Conservation (phyloP, 2,329 filamentous ascomycete genomes). For the Exserohilum turcica region DNA sequence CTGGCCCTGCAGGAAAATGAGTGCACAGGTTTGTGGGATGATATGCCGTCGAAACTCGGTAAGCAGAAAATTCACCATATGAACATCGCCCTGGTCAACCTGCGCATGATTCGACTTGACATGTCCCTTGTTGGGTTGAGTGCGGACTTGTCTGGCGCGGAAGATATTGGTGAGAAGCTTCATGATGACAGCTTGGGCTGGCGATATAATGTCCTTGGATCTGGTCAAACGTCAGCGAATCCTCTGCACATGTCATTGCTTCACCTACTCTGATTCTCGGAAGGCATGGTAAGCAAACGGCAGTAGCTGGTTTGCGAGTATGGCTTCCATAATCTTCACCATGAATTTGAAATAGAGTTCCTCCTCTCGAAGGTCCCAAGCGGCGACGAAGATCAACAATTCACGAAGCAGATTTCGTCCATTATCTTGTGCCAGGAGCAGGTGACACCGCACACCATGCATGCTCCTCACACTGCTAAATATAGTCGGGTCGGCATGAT, state of each 20-base stretch:
- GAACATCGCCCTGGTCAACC: slow-evolving; percentile 64
- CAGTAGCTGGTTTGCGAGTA: slow-evolving; percentile 85
- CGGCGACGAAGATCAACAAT: slow-evolving; percentile 92
- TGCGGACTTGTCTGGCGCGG: slow-evolving; percentile 60
- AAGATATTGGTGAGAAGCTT: slow-evolving; percentile 91
- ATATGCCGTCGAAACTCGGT: slow-evolving; percentile 91
- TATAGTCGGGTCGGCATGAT: slow-evolving; percentile 54
- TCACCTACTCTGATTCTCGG: slow-evolving; percentile 62
- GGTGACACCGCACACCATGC: slow-evolving; percentile 86
- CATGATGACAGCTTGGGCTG: slow-evolving; percentile 89
- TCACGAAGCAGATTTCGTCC: slow-evolving; percentile 88
- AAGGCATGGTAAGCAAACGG: slow-evolving; percentile 92
- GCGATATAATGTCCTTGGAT: slow-evolving; percentile 93
- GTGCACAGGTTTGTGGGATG: slow-evolving; percentile 89
- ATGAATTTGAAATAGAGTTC: slow-evolving; percentile 97
- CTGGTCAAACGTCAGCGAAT: slow-evolving; percentile 32
- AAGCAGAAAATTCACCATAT: slow-evolving; percentile 85
- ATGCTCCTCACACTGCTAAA: slow-evolving; percentile 71
- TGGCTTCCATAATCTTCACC: slow-evolving; percentile 91
- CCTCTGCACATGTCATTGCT: accelerated
- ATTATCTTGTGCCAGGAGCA: slow-evolving; percentile 86
- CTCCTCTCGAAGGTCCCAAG: slow-evolving; percentile 93
- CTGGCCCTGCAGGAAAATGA: slow-evolving; percentile 91
- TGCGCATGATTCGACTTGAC: slow-evolving; percentile 53
- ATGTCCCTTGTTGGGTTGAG: slow-evolving; percentile 45